Evolutionary conservation across 805 yeast species (phyloP).

Genomic region (Candida berthetii): DNA sequence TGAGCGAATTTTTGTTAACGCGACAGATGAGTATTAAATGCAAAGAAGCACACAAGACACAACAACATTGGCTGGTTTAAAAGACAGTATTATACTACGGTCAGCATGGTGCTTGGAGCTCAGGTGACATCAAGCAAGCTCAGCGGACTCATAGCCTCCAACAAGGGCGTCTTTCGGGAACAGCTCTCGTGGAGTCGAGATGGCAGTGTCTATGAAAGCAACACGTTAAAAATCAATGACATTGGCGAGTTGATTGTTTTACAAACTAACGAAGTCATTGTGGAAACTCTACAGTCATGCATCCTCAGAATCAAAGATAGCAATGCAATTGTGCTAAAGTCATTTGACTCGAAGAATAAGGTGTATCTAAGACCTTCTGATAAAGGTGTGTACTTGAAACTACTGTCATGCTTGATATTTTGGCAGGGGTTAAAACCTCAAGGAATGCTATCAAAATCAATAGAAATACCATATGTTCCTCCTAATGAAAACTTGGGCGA

Average conservation of each 20-base stretch:
- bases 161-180: conserved; percentile 10
- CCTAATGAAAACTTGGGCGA: conserved; percentile 13
- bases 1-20: too few species aligned
- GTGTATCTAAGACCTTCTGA: conserved; percentile 17
- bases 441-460: conserved; percentile 44
- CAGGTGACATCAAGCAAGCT: not conserved
- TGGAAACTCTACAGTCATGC: conserved; percentile 4
- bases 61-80: too few species aligned
- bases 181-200: conserved; percentile 9
- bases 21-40: too few species aligned
- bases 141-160: conserved; percentile 1
- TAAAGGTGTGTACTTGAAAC: conserved; percentile 26
- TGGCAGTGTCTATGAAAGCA: not conserved
- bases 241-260: conserved; percentile 2
- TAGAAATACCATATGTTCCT: conserved; percentile 12
- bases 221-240: conserved; percentile 1
- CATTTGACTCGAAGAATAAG: not conserved
- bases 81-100: too few species aligned
- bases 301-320: not conserved
- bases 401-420: conserved; percentile 40
- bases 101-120: not conserved
- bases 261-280: not conserved
- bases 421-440: conserved; percentile 52
- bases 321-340: not conserved
- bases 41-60: too few species aligned